phyloP scores from a whole-genome alignment of 106 monocot genomes.

The Dioscorea dumetorum region DNA sequence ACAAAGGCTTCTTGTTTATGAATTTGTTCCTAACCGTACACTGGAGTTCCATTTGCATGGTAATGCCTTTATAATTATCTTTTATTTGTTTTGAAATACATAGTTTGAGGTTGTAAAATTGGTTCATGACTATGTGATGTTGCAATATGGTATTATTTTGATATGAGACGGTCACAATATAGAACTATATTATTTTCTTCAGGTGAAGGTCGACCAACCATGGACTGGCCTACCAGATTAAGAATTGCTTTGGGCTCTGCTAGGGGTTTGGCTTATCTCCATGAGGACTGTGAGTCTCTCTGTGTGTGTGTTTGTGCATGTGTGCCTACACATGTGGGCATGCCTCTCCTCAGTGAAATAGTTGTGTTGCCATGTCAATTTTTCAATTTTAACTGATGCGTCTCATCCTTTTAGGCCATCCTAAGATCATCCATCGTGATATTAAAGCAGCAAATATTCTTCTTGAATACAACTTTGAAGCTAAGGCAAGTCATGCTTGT shows the following conservation, averaged over 20 bases:
- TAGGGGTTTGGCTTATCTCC: conserved; percentile 69
- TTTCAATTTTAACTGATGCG: conserved; percentile 1
- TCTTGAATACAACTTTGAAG: conserved; percentile 78
- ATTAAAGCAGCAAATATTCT: conserved; percentile 92
- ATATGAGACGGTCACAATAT: too few relatives aligned
- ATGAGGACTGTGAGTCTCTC: conserved; percentile 59
- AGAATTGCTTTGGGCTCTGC: conserved; percentile 64
- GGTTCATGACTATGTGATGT: too few relatives aligned
- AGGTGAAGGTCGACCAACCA: conserved; percentile 45
- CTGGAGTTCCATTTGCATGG: conserved; percentile 57
- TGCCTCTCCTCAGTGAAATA: too few relatives aligned
- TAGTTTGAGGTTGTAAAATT: too few relatives aligned
- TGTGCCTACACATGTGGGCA: not conserved
- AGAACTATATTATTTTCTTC: not conserved
- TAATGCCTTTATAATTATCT: not conserved
- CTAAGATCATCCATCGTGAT: conserved; percentile 88
- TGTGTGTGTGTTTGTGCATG: not conserved
- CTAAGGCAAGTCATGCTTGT: conserved; percentile 43
- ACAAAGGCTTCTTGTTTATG: conserved; percentile 40
- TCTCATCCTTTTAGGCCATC: conserved; percentile 48
- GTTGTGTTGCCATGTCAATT: not conserved
- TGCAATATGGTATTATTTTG: too few relatives aligned
- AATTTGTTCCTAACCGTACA: conserved; percentile 45
- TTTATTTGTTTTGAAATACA: too few relatives aligned
- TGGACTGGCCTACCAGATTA: conserved; percentile 54